These are phyloP conservation scores for Chamaecyparis obtusa DNA, from an alignment of 75 land plant species.

Conservation along the genomic window DNA sequence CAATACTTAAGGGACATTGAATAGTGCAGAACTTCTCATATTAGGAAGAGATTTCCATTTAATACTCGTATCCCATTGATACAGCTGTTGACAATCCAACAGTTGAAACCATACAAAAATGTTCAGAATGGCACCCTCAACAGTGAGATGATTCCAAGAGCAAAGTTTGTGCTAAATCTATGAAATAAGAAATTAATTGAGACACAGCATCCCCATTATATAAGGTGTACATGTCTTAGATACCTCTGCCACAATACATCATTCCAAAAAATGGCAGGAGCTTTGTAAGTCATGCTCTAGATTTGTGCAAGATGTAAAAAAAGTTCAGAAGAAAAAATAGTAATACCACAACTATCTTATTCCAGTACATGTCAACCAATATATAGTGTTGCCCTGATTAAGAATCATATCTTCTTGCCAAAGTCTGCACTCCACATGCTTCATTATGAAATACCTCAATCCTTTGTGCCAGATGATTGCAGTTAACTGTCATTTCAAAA, in stretches of 20 bases:
- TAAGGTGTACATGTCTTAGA: background rate
- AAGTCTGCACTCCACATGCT: background rate
- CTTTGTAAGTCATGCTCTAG: background rate
- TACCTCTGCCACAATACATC: background rate
- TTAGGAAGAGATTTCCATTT: background rate
- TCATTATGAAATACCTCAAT: background rate
- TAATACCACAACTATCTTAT: background rate
- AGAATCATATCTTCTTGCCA: background rate
- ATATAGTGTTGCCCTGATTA: background rate
- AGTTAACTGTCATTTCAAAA: background rate
- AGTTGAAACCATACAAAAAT: background rate
- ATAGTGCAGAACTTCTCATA: background rate
- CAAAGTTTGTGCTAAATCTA: background rate
- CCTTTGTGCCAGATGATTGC: background rate
- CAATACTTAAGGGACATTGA: background rate
- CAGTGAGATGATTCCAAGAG: background rate
- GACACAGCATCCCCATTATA: background rate
- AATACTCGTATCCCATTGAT: background rate
- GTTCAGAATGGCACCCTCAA: background rate
- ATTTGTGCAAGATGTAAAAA: background rate
- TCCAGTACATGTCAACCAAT: background rate
- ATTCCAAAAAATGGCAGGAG: background rate
- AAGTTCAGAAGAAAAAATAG: background rate
- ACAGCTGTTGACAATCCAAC: background rate
- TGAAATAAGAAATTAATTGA: background rate